Evolutionary conservation across 768 basidiomycete species (phyloP).

Genomic region (Clitopilus passeckerianus): DNA sequence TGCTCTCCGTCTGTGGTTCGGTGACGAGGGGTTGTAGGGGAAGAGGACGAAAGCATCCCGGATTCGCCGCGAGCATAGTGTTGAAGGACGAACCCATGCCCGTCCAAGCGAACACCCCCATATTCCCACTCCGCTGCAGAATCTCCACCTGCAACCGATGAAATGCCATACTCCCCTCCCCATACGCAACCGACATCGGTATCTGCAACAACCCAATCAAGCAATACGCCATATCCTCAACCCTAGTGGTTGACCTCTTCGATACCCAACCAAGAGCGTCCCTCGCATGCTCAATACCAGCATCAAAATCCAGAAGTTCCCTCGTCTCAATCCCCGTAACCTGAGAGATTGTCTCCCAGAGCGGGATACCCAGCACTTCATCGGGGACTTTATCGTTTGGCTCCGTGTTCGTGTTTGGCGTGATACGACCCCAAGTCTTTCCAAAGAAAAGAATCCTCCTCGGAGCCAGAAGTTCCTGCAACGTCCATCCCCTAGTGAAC

Average conservation of each 20-base stretch:
- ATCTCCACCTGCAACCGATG: conserved; percentile 1
- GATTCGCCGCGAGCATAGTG: not conserved
- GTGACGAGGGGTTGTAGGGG: not conserved
- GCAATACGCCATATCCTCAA: conserved; percentile 2
- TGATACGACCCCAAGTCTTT: not conserved
- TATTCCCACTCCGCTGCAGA: not conserved
- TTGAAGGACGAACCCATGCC: not conserved
- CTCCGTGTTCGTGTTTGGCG: not conserved
- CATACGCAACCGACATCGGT: not conserved
- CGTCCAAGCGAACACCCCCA: not conserved
- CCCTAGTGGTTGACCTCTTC: not conserved
- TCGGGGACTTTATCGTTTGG: not conserved
- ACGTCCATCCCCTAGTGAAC: not conserved
- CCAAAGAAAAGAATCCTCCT: not conserved
- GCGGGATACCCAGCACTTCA: not conserved
- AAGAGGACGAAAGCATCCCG: not conserved
- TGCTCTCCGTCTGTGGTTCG: not conserved
- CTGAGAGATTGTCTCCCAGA: not conserved
- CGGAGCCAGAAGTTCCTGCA: not conserved
- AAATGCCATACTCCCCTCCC: not conserved
- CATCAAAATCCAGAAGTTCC: not conserved
- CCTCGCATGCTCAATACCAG: not conserved
- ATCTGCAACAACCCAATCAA: conserved; percentile 1
- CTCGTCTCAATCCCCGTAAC: not conserved
- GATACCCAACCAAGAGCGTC: not conserved